A percentile compares a stretch with the other conserved stretches of the same genome.
phyloP scores from a whole-genome alignment of 768 basidiomycete genomes.

The Boletus rufocinnamomeus region DNA sequence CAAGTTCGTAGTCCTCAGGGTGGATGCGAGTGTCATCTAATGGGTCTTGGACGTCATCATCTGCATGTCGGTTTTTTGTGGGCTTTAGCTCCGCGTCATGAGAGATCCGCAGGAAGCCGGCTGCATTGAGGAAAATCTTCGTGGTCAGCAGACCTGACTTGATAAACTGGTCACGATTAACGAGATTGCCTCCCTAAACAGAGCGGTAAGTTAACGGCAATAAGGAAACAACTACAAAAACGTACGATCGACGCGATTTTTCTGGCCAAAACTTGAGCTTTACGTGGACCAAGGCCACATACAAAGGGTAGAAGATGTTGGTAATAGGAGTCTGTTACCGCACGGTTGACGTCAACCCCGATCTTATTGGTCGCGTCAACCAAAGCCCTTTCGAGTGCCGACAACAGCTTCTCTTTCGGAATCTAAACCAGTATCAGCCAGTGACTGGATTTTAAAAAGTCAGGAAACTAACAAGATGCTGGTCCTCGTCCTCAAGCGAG shows the following conservation, averaged over 20 bases:
- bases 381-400: constrained; percentile 80
- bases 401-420: constrained; percentile 79
- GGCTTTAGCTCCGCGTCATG: constrained; percentile 68
- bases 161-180: constrained; percentile 88
- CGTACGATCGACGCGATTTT: constrained; percentile 76
- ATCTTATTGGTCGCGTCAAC: constrained; percentile 91
- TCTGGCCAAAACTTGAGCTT: constrained; percentile 81
- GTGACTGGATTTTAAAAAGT: background rate
- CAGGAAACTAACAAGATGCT: constrained; percentile 66
- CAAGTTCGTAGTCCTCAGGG: constrained; percentile 96
- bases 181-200: constrained; percentile 77
- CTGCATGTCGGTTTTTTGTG: constrained; percentile 57
- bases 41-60: constrained; percentile 79
- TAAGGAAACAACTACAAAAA: constrained; percentile 12
- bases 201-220: constrained; percentile 1
- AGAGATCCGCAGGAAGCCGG: constrained; percentile 86
- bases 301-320: constrained; percentile 87
- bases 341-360: constrained; percentile 95
- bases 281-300: constrained; percentile 92
- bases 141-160: constrained; percentile 77
- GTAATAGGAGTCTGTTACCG: constrained; percentile 86
- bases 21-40: constrained; percentile 96
- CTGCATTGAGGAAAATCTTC: constrained; percentile 89
- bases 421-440: constrained; percentile 51
- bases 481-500: constrained; percentile 81